Evolutionary conservation across 257 asterid genomes (phyloP).

Genomic region (Solanum virginianum): DNA sequence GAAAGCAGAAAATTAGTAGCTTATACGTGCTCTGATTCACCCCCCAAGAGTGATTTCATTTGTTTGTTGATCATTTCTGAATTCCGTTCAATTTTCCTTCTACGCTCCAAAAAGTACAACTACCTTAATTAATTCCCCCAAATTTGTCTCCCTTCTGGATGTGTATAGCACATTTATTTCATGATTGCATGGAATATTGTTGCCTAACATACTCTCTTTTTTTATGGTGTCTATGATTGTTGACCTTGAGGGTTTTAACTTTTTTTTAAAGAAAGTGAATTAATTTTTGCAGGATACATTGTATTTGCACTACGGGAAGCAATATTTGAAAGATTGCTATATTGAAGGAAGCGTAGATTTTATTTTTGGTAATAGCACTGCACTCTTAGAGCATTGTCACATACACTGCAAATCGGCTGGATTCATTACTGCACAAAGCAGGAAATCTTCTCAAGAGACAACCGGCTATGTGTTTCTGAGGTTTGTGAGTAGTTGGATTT

Average conservation of each 20-base stretch:
- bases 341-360: conserved; percentile 96
- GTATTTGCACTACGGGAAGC: conserved; percentile 87
- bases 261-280: neutral
- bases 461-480: conserved; percentile 90
- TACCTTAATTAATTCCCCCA: neutral
- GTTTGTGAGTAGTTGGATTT: conserved; percentile 15
- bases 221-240: neutral
- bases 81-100: neutral
- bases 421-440: conserved; percentile 79
- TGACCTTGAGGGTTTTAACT: neutral
- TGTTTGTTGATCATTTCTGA: neutral
- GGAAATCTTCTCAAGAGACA: conserved; percentile 90
- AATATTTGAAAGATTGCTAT: conserved; percentile 80
- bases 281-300: conserved; percentile 60
- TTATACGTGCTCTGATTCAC: neutral
- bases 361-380: conserved; percentile 96
- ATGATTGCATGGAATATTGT: neutral
- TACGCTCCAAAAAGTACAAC: neutral
- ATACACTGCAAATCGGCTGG: conserved; percentile 90
- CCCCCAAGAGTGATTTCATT: neutral
- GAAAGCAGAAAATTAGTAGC: neutral
- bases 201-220: neutral
- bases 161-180: neutral
- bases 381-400: conserved; percentile 92
- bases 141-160: neutral